A percentile compares a stretch with the other conserved stretches of the same genome.
Conservation (phyloP, 495 filamentous ascomycete genomes). For the Pseudoneurospora amorphoporcata region DNA sequence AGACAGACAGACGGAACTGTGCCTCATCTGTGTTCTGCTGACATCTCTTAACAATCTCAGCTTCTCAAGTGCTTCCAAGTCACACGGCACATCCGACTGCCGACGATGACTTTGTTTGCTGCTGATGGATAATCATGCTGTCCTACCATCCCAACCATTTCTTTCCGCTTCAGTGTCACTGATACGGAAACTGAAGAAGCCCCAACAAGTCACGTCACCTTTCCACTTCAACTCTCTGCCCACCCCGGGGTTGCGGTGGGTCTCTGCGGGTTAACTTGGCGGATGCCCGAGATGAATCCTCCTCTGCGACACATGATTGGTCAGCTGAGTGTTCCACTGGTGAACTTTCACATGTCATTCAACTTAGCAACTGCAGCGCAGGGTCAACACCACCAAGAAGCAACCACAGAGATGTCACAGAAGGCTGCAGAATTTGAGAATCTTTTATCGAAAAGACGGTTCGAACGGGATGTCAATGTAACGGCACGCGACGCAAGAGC, state of each 20-base stretch:
- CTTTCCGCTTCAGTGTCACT: background rate
- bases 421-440: background rate
- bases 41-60: background rate
- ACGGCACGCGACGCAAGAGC: background rate
- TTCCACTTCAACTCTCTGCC: background rate
- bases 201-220: background rate
- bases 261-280: slow-evolving; percentile 15
- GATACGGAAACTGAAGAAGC: background rate
- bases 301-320: background rate
- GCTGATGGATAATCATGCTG: background rate
- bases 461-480: background rate
- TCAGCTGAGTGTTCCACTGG: background rate
- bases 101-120: background rate
- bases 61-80: background rate
- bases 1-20: background rate
- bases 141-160: background rate
- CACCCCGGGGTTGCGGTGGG: background rate
- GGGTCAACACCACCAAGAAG: background rate
- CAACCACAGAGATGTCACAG: background rate
- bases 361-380: background rate
- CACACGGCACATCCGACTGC: background rate
- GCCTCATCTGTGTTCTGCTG: background rate
- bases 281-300: slow-evolving; percentile 1
- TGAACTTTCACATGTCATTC: background rate
- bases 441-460: background rate